Percentiles rank a stretch among this genome's conserved stretches.
phyloP scores from a whole-genome alignment of 768 basidiomycete species.

The Russula compacta region DNA sequence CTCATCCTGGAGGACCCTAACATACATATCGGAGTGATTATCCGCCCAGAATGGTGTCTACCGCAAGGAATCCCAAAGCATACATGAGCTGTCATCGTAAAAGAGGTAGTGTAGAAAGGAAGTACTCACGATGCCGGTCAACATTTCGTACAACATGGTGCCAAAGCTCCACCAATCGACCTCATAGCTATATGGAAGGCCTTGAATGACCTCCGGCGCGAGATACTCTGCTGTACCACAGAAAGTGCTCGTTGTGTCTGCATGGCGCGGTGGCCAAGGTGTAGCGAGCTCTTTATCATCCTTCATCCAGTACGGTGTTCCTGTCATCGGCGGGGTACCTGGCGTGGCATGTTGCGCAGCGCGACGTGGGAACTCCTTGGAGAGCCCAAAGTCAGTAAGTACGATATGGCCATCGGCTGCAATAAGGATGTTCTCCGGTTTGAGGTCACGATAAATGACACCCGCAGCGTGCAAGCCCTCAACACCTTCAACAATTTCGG shows the following conservation, averaged over 20 bases:
- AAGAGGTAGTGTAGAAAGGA: slow-evolving; percentile 10
- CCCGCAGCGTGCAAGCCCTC: slow-evolving; percentile 91
- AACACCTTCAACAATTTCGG: slow-evolving; percentile 94
- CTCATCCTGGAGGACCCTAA: slow-evolving; percentile 84
- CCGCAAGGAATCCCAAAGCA: slow-evolving; percentile 15
- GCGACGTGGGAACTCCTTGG: slow-evolving; percentile 77
- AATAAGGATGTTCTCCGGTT: slow-evolving; percentile 95
- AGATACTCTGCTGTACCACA: slow-evolving; percentile 96
- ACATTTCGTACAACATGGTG: slow-evolving; percentile 96
- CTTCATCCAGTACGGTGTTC: slow-evolving; percentile 76
- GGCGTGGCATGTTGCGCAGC: slow-evolving; percentile 26
- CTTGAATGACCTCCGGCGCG: slow-evolving; percentile 94
- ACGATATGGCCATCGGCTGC: slow-evolving; percentile 93
- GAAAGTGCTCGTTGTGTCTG: slow-evolving; percentile 75
- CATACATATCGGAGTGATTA: slow-evolving; percentile 93
- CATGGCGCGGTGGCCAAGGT: slow-evolving; percentile 48
- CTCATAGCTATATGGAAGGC: slow-evolving; percentile 82
- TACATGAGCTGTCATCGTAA: not conserved
- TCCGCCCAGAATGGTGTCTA: slow-evolving; percentile 91
- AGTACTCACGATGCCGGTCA: slow-evolving; percentile 81
- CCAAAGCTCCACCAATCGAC: slow-evolving; percentile 99
- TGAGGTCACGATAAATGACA: slow-evolving; percentile 95
- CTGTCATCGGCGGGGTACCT: slow-evolving; percentile 40
- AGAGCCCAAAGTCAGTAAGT: slow-evolving; percentile 92
- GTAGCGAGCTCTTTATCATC: slow-evolving; percentile 43